These are phyloP conservation scores for Diaporthe eres DNA, from an alignment of 2,329 filamentous ascomycete species.

Conservation along the genomic window DNA sequence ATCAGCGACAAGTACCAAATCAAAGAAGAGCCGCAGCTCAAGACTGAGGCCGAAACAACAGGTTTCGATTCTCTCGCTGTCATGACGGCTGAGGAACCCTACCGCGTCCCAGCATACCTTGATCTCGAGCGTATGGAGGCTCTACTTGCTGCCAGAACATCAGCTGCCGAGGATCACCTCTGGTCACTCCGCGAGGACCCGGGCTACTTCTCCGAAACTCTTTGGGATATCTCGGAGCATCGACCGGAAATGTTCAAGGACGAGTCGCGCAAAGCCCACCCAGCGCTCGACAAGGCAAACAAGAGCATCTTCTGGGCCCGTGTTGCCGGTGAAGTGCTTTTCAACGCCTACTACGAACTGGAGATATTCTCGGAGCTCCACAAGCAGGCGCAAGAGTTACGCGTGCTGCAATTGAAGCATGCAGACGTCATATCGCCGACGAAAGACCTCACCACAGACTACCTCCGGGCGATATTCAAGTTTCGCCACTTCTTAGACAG, in stretches of 20 bases:
- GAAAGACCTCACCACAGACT: slow-evolving; percentile 56
- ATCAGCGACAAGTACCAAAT: slow-evolving; percentile 49
- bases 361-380: slow-evolving; percentile 57
- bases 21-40: slow-evolving; percentile 55
- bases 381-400: slow-evolving; percentile 48
- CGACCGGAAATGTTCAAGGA: slow-evolving; percentile 60
- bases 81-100: slow-evolving; percentile 65
- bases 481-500: slow-evolving; percentile 56
- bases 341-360: slow-evolving; percentile 52
- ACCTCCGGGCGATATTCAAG: slow-evolving; percentile 54
- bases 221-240: slow-evolving; percentile 50
- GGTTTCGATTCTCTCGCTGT: slow-evolving; percentile 56
- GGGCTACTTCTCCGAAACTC: slow-evolving; percentile 64
- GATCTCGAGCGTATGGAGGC: slow-evolving; percentile 61
- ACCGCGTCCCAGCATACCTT: slow-evolving; percentile 61
- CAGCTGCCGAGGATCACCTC: slow-evolving; percentile 66
- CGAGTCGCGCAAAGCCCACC: slow-evolving; percentile 49
- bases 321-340: slow-evolving; percentile 53
- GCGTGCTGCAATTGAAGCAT: slow-evolving; percentile 52
- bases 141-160: slow-evolving; percentile 58
- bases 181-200: slow-evolving; percentile 72
- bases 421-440: slow-evolving; percentile 48
- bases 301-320: slow-evolving; percentile 55
- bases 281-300: slow-evolving; percentile 39
- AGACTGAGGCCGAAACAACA: slow-evolving; percentile 47